Conservation (phyloP, 75 land plant species). For the Gnetum montanum region DNA sequence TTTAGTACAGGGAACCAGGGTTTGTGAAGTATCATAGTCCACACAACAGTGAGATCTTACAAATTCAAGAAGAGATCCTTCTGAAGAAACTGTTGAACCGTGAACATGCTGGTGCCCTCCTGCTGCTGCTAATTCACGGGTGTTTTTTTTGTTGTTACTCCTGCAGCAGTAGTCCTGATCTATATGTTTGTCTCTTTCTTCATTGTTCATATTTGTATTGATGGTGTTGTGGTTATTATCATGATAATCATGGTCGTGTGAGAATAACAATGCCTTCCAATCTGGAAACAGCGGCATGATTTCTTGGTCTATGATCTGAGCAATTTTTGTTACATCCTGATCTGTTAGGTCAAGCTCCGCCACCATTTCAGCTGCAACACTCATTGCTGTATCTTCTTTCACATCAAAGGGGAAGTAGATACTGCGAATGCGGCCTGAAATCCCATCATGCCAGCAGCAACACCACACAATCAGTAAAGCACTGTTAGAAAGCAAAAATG, state of each 20-base stretch:
- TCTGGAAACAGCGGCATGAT: constrained; percentile 50
- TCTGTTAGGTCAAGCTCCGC: constrained; percentile 46
- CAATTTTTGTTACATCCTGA: constrained; percentile 54
- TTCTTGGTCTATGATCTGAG: constrained; percentile 57
- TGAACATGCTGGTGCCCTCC: too few species aligned
- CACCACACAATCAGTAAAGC: too few species aligned
- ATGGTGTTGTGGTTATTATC: constrained; percentile 24
- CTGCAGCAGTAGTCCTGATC: not conserved
- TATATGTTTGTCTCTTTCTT: too few species aligned
- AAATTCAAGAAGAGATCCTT: constrained; percentile 20
- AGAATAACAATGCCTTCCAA: constrained; percentile 57
- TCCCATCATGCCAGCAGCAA: not conserved
- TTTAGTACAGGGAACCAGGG: constrained; percentile 14
- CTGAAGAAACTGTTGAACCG: constrained; percentile 14
- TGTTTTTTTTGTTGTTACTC: constrained; percentile 1
- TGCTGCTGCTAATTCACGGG: too few species aligned
- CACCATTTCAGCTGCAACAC: constrained; percentile 75
- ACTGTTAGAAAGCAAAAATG: too few species aligned
- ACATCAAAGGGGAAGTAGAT: constrained; percentile 67
- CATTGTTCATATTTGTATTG: not conserved
- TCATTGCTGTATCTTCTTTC: constrained; percentile 56
- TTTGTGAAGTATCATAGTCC: constrained; percentile 9
- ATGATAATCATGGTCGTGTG: constrained; percentile 27
- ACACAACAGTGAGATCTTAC: constrained; percentile 4
- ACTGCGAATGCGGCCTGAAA: constrained; percentile 52